phyloP scores from a whole-genome alignment of 2,329 filamentous ascomycete genomes.

The Cephalotrichum gorgonifer region DNA sequence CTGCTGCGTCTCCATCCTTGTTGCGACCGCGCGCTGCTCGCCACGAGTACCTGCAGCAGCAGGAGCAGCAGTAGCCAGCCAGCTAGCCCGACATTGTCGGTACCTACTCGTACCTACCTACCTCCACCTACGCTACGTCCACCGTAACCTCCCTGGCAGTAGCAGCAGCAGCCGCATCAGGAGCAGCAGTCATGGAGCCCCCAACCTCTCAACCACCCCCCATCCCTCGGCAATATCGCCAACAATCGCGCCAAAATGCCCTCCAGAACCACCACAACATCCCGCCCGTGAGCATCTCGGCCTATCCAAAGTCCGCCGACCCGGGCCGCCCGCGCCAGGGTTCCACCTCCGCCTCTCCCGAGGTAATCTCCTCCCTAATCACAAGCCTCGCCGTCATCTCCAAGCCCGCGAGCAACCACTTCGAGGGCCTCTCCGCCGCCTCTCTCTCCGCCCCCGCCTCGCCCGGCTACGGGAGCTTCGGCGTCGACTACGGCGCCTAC shows the following conservation, averaged over 20 bases:
- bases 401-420: constrained; percentile 57
- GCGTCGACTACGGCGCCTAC: constrained; percentile 64
- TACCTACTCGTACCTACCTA: no score
- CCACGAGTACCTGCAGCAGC: no score
- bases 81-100: no score
- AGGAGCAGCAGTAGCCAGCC: no score
- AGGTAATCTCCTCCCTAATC: constrained; percentile 61
- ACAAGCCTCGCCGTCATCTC: constrained; percentile 61
- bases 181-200: constrained; percentile 8
- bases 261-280: constrained; percentile 7
- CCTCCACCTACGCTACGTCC: no score
- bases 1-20: no score
- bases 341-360: constrained; percentile 43
- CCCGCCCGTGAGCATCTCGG: background rate
- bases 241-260: constrained; percentile 10
- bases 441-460: constrained; percentile 20
- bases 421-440: constrained; percentile 45
- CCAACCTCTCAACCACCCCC: constrained; percentile 8
- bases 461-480: constrained; percentile 43
- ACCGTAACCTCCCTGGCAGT: no score
- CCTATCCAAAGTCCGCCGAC: background rate
- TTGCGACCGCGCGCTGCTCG: no score
- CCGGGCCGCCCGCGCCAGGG: background rate
- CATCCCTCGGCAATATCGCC: constrained; percentile 10
- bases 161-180: no score